Percentiles rank a stretch among this genome's conserved stretches.
Conservation (phyloP, 2,329 filamentous ascomycete genomes). For the Pyrenophora graminea region DNA sequence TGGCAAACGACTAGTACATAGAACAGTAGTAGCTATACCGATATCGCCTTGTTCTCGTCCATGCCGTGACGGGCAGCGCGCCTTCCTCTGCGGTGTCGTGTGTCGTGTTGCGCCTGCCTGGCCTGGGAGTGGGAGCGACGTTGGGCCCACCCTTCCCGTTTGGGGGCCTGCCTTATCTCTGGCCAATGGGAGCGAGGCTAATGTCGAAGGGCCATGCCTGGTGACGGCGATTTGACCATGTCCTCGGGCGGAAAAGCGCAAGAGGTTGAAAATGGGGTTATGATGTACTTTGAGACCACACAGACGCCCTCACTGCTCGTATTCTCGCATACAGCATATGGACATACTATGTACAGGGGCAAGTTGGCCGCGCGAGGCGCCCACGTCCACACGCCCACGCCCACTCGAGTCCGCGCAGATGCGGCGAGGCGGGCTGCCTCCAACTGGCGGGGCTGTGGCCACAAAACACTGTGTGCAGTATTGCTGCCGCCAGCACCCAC, state of each 20-base stretch:
- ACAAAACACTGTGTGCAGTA: background rate
- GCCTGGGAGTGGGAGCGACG: background rate
- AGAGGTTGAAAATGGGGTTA: conserved; percentile 6
- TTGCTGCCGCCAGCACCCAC: background rate
- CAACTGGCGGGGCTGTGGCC: conserved; percentile 16
- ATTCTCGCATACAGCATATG: too few relatives aligned
- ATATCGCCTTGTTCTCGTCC: background rate
- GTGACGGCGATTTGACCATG: conserved; percentile 2
- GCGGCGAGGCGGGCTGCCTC: conserved; percentile 8
- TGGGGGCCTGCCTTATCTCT: conserved; percentile 30
- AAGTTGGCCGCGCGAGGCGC: conserved; percentile 12
- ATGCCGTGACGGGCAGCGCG: background rate
- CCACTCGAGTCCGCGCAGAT: conserved; percentile 5
- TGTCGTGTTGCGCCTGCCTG: background rate
- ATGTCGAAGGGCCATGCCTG: conserved; percentile 4
- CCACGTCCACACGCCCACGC: too few relatives aligned
- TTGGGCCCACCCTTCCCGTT: conserved; percentile 16
- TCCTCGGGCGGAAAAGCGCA: conserved; percentile 10
- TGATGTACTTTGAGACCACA: conserved; percentile 1
- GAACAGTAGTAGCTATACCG: background rate
- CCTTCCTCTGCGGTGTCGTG: background rate
- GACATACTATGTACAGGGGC: background rate
- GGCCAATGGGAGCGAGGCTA: conserved; percentile 24
- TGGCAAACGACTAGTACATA: background rate
- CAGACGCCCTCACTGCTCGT: too few relatives aligned